A percentile compares a stretch with the other conserved stretches of the same genome.
phyloP scores from a whole-genome alignment of 345 rosid species.

The Eutrema heterophyllum region DNA sequence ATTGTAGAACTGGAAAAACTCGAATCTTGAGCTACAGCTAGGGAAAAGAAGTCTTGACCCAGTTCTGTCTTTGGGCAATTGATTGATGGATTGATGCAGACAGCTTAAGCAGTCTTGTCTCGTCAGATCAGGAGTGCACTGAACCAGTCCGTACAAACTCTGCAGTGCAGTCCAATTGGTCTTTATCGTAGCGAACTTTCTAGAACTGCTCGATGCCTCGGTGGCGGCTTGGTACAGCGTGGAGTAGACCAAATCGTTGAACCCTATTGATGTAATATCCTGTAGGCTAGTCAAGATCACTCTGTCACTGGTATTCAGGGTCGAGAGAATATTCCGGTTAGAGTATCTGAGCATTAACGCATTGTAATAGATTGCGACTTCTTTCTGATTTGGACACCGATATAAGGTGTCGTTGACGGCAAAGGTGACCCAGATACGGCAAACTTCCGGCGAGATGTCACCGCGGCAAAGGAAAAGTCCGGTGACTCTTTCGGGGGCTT shows the following conservation, averaged over 20 bases:
- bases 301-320: neutral
- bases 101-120: conserved; percentile 17
- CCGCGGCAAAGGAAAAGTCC: conserved; percentile 43
- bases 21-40: conserved; percentile 35
- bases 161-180: neutral
- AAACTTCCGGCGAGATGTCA: conserved; percentile 14
- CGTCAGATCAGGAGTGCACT: conserved; percentile 50
- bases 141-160: conserved; percentile 30
- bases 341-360: conserved; percentile 36
- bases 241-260: neutral
- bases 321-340: neutral
- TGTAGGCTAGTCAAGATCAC: neutral
- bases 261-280: neutral
- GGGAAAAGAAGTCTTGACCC: conserved; percentile 27
- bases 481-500: conserved; percentile 17
- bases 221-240: neutral
- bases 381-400: conserved; percentile 19
- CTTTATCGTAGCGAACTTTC: conserved; percentile 21
- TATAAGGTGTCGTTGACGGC: neutral
- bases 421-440: conserved; percentile 29
- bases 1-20: conserved; percentile 26
- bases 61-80: neutral
- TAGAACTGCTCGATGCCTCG: neutral
- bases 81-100: neutral
- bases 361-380: neutral